A percentile compares a stretch with the other conserved stretches of the same genome.
These are phyloP conservation scores for Nepenthes gracilis DNA, from an alignment of 148 eudicot genomes.

Conservation along the genomic window DNA sequence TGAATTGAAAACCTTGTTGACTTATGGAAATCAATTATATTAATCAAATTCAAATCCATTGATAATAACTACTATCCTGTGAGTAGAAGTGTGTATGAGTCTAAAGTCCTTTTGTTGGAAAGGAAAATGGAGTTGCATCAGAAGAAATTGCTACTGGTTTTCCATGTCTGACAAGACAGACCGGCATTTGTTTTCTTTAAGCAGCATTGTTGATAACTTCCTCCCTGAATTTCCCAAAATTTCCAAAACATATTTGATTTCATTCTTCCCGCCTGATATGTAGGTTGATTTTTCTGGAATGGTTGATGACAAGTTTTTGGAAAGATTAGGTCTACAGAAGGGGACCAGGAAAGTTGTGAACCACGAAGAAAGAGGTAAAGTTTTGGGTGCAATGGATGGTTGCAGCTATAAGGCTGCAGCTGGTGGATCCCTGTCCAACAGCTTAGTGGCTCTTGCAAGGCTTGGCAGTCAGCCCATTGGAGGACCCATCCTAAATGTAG, in stretches of 20 bases:
- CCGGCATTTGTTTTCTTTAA: too few relatives aligned
- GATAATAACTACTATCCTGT: too few relatives aligned
- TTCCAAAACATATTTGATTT: not conserved
- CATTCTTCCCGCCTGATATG: not conserved
- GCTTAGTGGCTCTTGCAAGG: conserved; percentile 94
- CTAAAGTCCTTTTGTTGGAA: too few relatives aligned
- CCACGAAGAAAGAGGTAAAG: conserved; percentile 94
- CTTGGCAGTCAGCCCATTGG: conserved; percentile 68
- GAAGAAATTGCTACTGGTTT: too few relatives aligned
- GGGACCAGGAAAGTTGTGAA: conserved; percentile 84
- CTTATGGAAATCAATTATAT: too few relatives aligned
- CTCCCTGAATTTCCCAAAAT: not conserved
- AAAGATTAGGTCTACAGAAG: conserved; percentile 65
- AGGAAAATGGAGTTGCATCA: too few relatives aligned
- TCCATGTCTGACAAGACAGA: too few relatives aligned
- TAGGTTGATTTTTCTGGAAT: conserved; percentile 98
- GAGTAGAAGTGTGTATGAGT: too few relatives aligned
- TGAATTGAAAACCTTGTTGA: too few relatives aligned
- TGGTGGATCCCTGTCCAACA: conserved; percentile 95
- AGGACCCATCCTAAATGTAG: conserved; percentile 64
- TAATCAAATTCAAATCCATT: too few relatives aligned
- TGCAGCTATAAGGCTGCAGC: conserved; percentile 99
- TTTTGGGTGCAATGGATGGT: conserved; percentile 93
- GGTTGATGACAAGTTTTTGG: conserved; percentile 70
- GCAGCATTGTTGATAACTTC: not conserved